Evolutionary conservation across 2,329 filamentous ascomycete genomes (phyloP), one percentile per base, ranked within the genome.

Genomic region (Lasiodiplodia gonubiensis): DNA sequence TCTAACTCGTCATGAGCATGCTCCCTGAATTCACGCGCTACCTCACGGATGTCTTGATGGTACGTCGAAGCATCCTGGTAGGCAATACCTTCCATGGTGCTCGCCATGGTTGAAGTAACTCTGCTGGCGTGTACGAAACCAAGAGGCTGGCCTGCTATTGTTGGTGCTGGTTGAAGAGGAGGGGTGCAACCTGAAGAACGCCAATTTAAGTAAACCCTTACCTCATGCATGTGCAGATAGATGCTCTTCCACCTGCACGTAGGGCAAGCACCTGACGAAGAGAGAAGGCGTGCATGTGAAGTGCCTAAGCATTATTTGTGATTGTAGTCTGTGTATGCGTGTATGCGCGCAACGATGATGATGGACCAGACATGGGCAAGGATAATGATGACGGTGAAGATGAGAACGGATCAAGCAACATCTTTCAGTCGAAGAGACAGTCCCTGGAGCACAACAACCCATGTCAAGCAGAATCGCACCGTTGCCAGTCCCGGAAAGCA

Each of bases 31-130:
- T 63, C 57, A 14, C 27, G 6, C 7, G 66, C 57, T 25, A 49
- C 57, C 39, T 60, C 68, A 66, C 46, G 46, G 33, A 57, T 48
- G 61, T 68, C 51, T 48, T 39, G 57, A 57, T 64, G 48, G 61
- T 64, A 71, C 8, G 35, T 65, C 7, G 63, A 65, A 23, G 63
- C 51, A 30, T 65, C 63, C 37, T 66, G 64, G 52, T 66, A 66
- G 4, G 52, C n/a, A n/a, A 66, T 66, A 18, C 64, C 64, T 37
- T 66, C 64, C 64, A 66, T 66, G 23, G 53, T 30, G 14, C n/a
- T 54, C 11, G 27, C 39, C 64, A 57, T 57, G 42, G 46, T n/a
- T 27, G n/a, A 37, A 51, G 18, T 10, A n/a, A 12, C 2, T 5
- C 6, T 23, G 14, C 49, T 52, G 48, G 18, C 18, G 37, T 18